phyloP scores from a whole-genome alignment of 805 yeast genomes.

The Candida morakotiae region DNA sequence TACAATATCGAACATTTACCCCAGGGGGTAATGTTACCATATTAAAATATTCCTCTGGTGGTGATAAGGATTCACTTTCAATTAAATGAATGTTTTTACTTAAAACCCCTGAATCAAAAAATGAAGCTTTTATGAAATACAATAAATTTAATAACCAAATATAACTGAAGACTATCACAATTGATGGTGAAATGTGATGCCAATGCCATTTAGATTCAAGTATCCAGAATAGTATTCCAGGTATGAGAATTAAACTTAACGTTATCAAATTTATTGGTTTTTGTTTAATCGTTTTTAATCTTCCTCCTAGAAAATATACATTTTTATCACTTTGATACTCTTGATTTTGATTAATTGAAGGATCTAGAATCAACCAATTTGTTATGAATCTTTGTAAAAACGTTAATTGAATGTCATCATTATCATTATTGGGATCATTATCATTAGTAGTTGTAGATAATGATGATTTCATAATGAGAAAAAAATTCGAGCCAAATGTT shows the following conservation, averaged over 20 bases:
- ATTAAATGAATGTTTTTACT: conserved; percentile 59
- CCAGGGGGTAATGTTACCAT: conserved; percentile 46
- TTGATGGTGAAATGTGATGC: conserved; percentile 51
- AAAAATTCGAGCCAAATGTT: conserved; percentile 4
- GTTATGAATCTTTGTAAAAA: conserved; percentile 15
- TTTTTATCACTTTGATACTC: conserved; percentile 42
- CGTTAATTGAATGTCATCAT: no score
- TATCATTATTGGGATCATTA: no score
- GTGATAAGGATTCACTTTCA: conserved; percentile 14
- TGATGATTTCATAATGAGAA: background rate
- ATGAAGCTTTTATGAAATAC: conserved; percentile 46
- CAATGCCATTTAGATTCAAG: conserved; percentile 51
- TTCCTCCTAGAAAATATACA: conserved; percentile 62
- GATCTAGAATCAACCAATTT: conserved; percentile 28
- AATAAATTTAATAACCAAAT: conserved; percentile 48
- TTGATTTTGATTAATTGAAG: conserved; percentile 27
- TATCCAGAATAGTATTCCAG: conserved; percentile 51
- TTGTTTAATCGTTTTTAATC: conserved; percentile 43
- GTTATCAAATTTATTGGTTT: conserved; percentile 39
- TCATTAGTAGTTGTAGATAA: background rate
- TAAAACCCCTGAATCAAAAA: conserved; percentile 66
- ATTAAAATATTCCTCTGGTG: conserved; percentile 60
- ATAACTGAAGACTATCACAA: conserved; percentile 55
- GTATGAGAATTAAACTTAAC: conserved; percentile 29
- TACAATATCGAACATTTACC: conserved; percentile 53